phyloP scores from a whole-genome alignment of 306 rosid genomes.

The Casuarina equisetifolia region DNA sequence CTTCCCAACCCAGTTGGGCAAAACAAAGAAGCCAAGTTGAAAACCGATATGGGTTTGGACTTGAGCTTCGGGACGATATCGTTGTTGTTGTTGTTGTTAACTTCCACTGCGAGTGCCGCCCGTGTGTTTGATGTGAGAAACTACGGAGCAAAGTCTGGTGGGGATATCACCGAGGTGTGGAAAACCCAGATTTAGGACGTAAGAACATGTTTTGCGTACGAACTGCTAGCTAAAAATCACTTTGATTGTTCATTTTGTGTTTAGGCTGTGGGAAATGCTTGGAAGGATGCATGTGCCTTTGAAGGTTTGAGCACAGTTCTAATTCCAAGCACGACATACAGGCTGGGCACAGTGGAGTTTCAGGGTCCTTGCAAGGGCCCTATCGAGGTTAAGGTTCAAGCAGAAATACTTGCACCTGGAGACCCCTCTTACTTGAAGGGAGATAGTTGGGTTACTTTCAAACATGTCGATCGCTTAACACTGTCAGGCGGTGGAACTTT shows the following conservation, averaged over 20 bases:
- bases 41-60: slow-evolving; percentile 14
- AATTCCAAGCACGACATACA: slow-evolving; percentile 25
- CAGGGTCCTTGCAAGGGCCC: slow-evolving; percentile 49
- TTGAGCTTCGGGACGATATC: not conserved
- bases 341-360: not conserved
- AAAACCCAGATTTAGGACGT: not conserved
- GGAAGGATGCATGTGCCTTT: slow-evolving; percentile 41
- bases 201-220: not conserved
- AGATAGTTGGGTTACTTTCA: slow-evolving; percentile 40
- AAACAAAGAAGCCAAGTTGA: too few relatives aligned
- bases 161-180: slow-evolving; percentile 27
- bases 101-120: not conserved
- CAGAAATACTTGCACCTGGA: slow-evolving; percentile 37
- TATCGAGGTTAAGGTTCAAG: slow-evolving; percentile 26
- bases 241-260: not conserved
- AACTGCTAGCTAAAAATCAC: not conserved
- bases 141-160: slow-evolving; percentile 23
- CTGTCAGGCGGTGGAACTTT: slow-evolving; percentile 48
- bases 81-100: not conserved
- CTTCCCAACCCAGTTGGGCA: not conserved
- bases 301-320: slow-evolving; percentile 9
- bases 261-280: slow-evolving; percentile 33
- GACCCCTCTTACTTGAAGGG: not conserved
- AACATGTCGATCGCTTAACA: slow-evolving; percentile 26
- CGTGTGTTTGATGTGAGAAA: slow-evolving; percentile 3